phyloP scores from a whole-genome alignment of 2,329 filamentous ascomycete genomes.

The Cladosporium colombiae region DNA sequence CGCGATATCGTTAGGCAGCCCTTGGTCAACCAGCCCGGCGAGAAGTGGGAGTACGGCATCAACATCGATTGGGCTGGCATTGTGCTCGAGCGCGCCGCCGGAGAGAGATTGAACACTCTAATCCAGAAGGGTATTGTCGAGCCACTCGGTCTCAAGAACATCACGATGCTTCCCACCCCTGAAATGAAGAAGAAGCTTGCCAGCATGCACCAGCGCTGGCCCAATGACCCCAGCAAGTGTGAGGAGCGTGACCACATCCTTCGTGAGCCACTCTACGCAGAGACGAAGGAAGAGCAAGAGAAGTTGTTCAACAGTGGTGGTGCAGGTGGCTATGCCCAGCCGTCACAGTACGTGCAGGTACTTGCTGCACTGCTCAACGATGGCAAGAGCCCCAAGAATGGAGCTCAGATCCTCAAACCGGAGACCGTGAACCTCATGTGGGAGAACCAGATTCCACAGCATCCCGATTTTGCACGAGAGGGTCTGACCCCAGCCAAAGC shows the following conservation, averaged over 20 bases:
- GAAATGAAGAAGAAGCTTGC: constrained; percentile 59
- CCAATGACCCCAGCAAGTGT: constrained; percentile 35
- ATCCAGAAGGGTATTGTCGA: constrained; percentile 49
- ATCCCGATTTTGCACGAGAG: constrained; percentile 38
- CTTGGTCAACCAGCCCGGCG: constrained; percentile 64
- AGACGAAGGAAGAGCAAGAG: constrained; percentile 47
- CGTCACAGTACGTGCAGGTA: constrained; percentile 63
- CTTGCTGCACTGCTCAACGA: constrained; percentile 65
- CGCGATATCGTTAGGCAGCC: constrained; percentile 54
- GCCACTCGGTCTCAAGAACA: constrained; percentile 50
- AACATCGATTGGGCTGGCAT: constrained; percentile 54
- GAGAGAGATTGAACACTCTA: constrained; percentile 47
- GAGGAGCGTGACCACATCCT: constrained; percentile 53
- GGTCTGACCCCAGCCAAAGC: constrained; percentile 37
- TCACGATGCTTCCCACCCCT: constrained; percentile 58
- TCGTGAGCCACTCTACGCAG: constrained; percentile 48
- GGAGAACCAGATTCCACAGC: constrained; percentile 51
- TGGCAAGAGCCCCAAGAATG: constrained; percentile 60
- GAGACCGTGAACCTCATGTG: constrained; percentile 65
- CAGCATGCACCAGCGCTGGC: constrained; percentile 56
- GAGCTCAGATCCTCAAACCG: constrained; percentile 54
- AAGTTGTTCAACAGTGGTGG: constrained; percentile 61
- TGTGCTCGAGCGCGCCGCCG: constrained; percentile 48
- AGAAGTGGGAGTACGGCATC: constrained; percentile 51
- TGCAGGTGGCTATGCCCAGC: constrained; percentile 60